These are phyloP conservation scores for Drosera spatulata DNA, from an alignment of 179 eudicot species.

Conservation along the genomic window DNA sequence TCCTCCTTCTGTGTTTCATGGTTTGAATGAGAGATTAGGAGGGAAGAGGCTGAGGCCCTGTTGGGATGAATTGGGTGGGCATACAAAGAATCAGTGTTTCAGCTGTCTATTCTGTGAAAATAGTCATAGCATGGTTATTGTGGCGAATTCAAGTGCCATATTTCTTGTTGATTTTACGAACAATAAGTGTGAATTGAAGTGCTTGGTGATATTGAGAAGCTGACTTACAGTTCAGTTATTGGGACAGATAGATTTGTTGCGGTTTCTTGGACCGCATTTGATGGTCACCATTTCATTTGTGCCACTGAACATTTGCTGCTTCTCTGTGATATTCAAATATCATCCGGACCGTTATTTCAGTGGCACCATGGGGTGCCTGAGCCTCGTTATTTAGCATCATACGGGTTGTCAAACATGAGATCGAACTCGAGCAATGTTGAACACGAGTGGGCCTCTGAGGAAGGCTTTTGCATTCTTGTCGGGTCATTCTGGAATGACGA, in stretches of 20 bases:
- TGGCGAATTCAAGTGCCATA: slow-evolving; percentile 45
- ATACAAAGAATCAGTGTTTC: too few relatives aligned
- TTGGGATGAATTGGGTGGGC: slow-evolving; percentile 22
- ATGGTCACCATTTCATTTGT: too few relatives aligned
- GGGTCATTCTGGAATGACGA: slow-evolving; percentile 80
- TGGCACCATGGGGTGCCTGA: slow-evolving; percentile 53
- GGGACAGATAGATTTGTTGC: too few relatives aligned
- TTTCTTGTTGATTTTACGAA: slow-evolving; percentile 59
- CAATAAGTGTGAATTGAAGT: slow-evolving; percentile 17
- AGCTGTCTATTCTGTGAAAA: slow-evolving; percentile 34
- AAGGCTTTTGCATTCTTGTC: slow-evolving; percentile 48
- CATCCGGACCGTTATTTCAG: slow-evolving; percentile 47
- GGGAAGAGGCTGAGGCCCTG: slow-evolving; percentile 32
- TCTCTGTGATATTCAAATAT: slow-evolving; percentile 64
- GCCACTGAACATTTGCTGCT: slow-evolving; percentile 43
- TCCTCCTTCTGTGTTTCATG: not conserved
- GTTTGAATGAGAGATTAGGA: slow-evolving; percentile 10
- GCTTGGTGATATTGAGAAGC: slow-evolving; percentile 39
- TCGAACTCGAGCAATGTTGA: slow-evolving; percentile 27
- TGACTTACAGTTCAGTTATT: slow-evolving; percentile 16
- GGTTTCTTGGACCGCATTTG: too few relatives aligned
- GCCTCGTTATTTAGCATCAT: slow-evolving; percentile 40
- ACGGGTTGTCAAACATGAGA: slow-evolving; percentile 45
- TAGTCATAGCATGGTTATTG: slow-evolving; percentile 54
- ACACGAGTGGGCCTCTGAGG: slow-evolving; percentile 32